A percentile compares a stretch with the other conserved stretches of the same genome.
These are phyloP conservation scores for Dionaea muscipula DNA, from an alignment of 179 eudicot species.

Conservation along the genomic window DNA sequence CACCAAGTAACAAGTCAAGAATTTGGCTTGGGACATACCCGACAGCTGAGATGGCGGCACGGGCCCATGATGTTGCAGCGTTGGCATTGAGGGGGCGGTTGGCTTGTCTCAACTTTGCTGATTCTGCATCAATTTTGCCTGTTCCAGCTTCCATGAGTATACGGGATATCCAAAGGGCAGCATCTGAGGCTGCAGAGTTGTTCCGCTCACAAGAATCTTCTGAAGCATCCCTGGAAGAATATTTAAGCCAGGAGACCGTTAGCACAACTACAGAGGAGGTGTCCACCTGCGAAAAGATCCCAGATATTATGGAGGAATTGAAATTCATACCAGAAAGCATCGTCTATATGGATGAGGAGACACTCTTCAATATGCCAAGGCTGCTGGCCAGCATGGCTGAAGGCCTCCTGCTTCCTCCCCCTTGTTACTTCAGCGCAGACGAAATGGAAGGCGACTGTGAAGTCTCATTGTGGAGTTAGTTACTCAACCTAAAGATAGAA, in stretches of 20 bases:
- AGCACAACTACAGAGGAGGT: neutral
- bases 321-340: neutral
- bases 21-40: slow-evolving; percentile 61
- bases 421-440: slow-evolving; percentile 3
- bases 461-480: too few relatives aligned
- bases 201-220: slow-evolving; percentile 18
- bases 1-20: slow-evolving; percentile 34
- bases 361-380: slow-evolving; percentile 22
- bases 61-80: slow-evolving; percentile 54
- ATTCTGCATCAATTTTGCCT: slow-evolving; percentile 28
- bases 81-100: slow-evolving; percentile 29
- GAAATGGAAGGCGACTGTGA: too few relatives aligned
- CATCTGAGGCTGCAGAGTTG: slow-evolving; percentile 31
- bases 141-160: slow-evolving; percentile 19
- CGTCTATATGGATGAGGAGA: slow-evolving; percentile 28
- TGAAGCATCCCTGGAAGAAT: neutral
- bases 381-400: slow-evolving; percentile 43
- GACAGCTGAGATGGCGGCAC: slow-evolving; percentile 47
- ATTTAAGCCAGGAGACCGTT: neutral
- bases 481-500: too few relatives aligned
- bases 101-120: slow-evolving; percentile 43
- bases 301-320: neutral
- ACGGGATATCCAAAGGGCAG: slow-evolving; percentile 15
- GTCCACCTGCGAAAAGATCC: too few relatives aligned
- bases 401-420: slow-evolving; percentile 50